A percentile compares a stretch with the other conserved stretches of the same genome.
These are phyloP conservation scores for Trichoderma sp. DNA, from an alignment of 2,329 filamentous ascomycete species.

Conservation along the genomic window DNA sequence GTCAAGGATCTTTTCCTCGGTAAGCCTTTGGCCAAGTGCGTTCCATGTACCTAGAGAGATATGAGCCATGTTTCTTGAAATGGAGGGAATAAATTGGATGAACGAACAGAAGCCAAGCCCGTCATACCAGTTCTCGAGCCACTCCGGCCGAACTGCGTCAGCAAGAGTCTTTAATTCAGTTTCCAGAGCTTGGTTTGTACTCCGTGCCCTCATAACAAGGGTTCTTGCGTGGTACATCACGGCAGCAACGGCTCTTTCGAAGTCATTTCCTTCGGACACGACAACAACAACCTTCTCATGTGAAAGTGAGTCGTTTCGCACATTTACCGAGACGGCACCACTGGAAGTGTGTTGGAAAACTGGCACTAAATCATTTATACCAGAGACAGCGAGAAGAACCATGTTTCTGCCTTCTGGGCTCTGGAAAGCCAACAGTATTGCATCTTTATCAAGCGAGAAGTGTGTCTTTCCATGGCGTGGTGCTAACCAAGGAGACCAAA, in stretches of 20 bases:
- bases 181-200: slow-evolving; percentile 40
- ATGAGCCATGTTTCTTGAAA: too few relatives aligned
- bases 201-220: slow-evolving; percentile 39
- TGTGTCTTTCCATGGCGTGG: slow-evolving; percentile 73
- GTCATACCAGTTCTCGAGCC: slow-evolving; percentile 88
- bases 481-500: slow-evolving; percentile 81
- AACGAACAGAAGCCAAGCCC: slow-evolving; percentile 79
- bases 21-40: slow-evolving; percentile 77
- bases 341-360: slow-evolving; percentile 62
- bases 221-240: slow-evolving; percentile 85
- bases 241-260: slow-evolving; percentile 74
- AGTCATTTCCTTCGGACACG: slow-evolving; percentile 66
- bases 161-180: slow-evolving; percentile 46
- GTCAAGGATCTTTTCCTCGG: slow-evolving; percentile 72
- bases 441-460: slow-evolving; percentile 73
- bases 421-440: slow-evolving; percentile 74
- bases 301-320: slow-evolving; percentile 65
- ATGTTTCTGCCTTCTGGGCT: slow-evolving; percentile 68
- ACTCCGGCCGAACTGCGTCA: slow-evolving; percentile 55
- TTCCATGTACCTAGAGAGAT: slow-evolving; percentile 88
- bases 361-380: slow-evolving; percentile 66
- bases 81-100: not conserved
- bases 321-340: slow-evolving; percentile 66
- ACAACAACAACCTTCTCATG: slow-evolving; percentile 60
- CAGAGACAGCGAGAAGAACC: slow-evolving; percentile 75